phyloP scores from a whole-genome alignment of 2,329 filamentous ascomycete genomes.

The Huntiella moniliformis region DNA sequence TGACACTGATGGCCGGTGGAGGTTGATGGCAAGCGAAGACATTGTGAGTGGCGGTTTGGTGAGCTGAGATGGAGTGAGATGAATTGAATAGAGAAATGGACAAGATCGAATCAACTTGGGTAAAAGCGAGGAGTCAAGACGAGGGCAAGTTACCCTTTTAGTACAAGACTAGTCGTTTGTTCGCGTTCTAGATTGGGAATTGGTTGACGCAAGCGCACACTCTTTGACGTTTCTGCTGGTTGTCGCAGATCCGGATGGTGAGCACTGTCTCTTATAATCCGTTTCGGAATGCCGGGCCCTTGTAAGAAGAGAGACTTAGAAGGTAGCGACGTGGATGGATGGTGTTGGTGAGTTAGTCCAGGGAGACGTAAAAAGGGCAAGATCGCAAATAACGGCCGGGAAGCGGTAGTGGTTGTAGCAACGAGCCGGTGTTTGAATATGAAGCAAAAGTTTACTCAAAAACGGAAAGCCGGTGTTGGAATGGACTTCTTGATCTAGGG shows the following conservation, averaged over 20 bases:
- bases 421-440: too few relatives aligned
- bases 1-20: slow-evolving; percentile 9
- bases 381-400: too few relatives aligned
- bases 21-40: slow-evolving; percentile 2
- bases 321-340: background rate
- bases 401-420: too few relatives aligned
- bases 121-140: too few relatives aligned
- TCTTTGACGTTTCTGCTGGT: background rate
- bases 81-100: background rate
- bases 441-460: too few relatives aligned
- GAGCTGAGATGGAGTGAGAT: background rate
- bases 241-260: slow-evolving; percentile 3
- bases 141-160: background rate
- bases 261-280: background rate
- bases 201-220: background rate
- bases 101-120: too few relatives aligned
- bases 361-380: background rate
- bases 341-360: too few relatives aligned
- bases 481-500: slow-evolving; percentile 5
- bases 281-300: slow-evolving; percentile 4
- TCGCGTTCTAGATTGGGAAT: background rate
- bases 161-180: background rate
- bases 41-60: slow-evolving; percentile 1
- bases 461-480: background rate
- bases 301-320: slow-evolving; percentile 4